Base-by-base conservation (phyloP, 208 protist genomes). In the Trypanosoma caninum region DNA sequence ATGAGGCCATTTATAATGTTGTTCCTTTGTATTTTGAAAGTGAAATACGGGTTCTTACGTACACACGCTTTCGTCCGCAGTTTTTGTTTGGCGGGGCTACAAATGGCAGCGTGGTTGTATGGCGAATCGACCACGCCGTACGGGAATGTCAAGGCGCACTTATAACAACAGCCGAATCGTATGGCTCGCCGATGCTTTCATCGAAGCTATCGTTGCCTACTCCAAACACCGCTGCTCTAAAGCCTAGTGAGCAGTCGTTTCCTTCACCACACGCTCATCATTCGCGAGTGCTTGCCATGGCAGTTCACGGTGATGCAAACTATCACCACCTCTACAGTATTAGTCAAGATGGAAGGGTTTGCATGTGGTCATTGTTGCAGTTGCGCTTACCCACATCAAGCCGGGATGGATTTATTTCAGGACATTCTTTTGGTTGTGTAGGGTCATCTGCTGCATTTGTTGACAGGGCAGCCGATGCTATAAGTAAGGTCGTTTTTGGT, bases 321-420 rank as follows among this genome's bases (percentile, higher is more conserved):
- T 69, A 67, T 27, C 79, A 89, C 50, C 80, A 84, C 60, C 68
- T 89, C 4, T 82, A 84, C 71, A 80, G 78, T 16, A 61, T 93
- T 18, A 83, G 82, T 45, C 65, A 84, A 45, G 82, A 93, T 23
- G 86, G 82, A 2, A 67, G 74, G 22, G 78, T 93, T 18, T 85
- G 79, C 61, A 82, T 76, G 53, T 93, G 82, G 86, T 16, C 63
- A 8, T 60, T 67, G 25, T 67, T 58, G 55, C 63, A 79, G 55
- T 60, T 79, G 16, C 54, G 64, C 10, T 51, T 76, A 42, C 76
- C 76, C 8, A 59, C 58, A n/a, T 70, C 76, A 44, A 72, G 74
- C 35, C 78, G 73, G 46, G 66, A 63, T 46, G 69, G 68, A 11
- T 74, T 75, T 62, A 40, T 81, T 3, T 63, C 69, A n/a, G 80